Base-by-base conservation (phyloP, 73 alveolate genomes). In the Paramecium tetraurelia region DNA sequence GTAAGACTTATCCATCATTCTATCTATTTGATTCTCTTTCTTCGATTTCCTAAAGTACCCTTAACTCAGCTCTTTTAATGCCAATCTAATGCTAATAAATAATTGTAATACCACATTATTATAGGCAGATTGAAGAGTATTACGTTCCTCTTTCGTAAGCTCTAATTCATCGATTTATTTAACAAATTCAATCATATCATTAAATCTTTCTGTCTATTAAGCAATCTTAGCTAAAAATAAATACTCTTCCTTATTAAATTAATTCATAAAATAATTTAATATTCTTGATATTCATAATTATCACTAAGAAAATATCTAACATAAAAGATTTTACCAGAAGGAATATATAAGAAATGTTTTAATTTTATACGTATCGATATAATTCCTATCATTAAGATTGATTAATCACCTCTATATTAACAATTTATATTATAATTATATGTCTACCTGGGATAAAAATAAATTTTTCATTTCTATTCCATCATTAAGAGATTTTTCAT, bases 31-130 rank as follows among this genome's bases (percentile, higher is more conserved):
- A 70, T 53, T 89, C 99, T 92, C 93, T 96, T 93, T 93, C 92
- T 85, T 94, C 98, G 41, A 95, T 95, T 14, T 97, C 95, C 21
- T 93, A 31, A 11, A 96, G 94, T 4, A 90, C 97, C 70, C 99
- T 92, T 96, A 98, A 97, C 7, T 98, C 98, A 36, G 97, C 97
- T 87, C 99, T 87, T 29, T 98, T 89, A 41, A 93, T 89, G 16
- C 98, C 97, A 35, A 97, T 98, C 89, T 93, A 14, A 27, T 18
- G 21, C 2, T 18, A 18, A 18, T 63, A 11, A 63, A 4, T 12
- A 2, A 31, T 27, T 63, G 0, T 3, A 5, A 63, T 63, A 63
- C 84, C 84, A 63, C 46, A 33, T 63, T 63, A 63, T 63, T 63
- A 41, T 63, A 63, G 5, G 84, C 84, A 6, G 50, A 63, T 12